Evolutionary conservation across 495 filamentous ascomycete species (phyloP), one percentile per base, ranked within the genome.

Genomic region (Oleoguttula mirabilis): DNA sequence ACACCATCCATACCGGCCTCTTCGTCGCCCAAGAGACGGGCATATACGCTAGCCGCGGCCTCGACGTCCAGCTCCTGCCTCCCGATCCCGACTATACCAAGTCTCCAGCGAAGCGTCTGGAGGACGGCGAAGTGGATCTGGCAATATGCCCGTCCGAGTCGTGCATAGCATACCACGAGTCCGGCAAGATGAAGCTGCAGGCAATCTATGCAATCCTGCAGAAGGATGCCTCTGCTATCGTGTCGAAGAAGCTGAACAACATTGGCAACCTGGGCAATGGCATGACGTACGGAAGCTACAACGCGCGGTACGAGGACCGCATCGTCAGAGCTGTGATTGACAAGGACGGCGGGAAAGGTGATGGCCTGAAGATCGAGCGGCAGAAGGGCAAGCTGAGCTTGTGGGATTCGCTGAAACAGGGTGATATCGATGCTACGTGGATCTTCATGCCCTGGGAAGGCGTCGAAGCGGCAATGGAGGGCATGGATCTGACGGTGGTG

Each of bases 391-490:
- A 53, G 33, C 27, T 53, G 10, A 36, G 38, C 23, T 34, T 53
- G 4, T 53, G 48, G 16, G 36, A 43, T 3, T 32, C 46, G 34
- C 7, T 45, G 22, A 43, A 41, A 23, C 21, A 48, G 15, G 50
- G 45, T 3, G 10, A 45, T 12, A 25, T 53, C 12, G 50, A 53
- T 33, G 44, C 44, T 10, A 53, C 50, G 5, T 53, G 50, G 50
- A 37, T 53, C 15, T 53, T 53, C 32, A 35, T 53, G 45, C 50
- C 50, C 24, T 53, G 50, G 50, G 50, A 53, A 32, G 50, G 50
- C 5, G 45, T 53, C 3, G 39, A 53, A 21, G 50, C 50, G 15
- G 45, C 44, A 27, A 20, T 44, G 2, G 36, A 48, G 10, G 41
- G 41, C 7, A 31, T 48, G 12, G 22, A 28, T 27, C 20, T 53